Evolutionary conservation across 768 basidiomycete genomes (phyloP).

Genomic region (Lactifluus piperatus): DNA sequence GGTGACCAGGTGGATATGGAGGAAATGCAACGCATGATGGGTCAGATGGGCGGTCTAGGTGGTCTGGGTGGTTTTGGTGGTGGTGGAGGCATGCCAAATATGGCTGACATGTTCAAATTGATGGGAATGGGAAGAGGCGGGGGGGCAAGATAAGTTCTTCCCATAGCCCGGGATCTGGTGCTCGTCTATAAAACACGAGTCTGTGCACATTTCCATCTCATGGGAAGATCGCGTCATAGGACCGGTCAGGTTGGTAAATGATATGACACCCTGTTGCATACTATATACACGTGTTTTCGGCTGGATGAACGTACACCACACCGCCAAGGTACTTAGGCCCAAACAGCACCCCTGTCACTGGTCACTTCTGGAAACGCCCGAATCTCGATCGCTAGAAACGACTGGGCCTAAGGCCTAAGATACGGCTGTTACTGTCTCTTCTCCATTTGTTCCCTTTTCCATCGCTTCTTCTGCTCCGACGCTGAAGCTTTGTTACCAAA

Average conservation of each 20-base stretch:
- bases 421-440: neutral
- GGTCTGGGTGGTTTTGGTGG: slow-evolving; percentile 57
- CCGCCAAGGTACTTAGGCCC: too few relatives aligned
- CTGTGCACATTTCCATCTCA: neutral
- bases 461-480: slow-evolving; percentile 29
- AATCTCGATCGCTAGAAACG: too few relatives aligned
- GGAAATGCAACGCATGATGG: slow-evolving; percentile 96
- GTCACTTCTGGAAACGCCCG: too few relatives aligned
- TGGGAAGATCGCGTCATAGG: neutral
- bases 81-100: slow-evolving; percentile 58
- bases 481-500: slow-evolving; percentile 58
- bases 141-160: slow-evolving; percentile 9
- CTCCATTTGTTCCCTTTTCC: slow-evolving; percentile 23
- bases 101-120: slow-evolving; percentile 81
- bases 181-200: neutral
- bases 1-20: slow-evolving; percentile 89
- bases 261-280: neutral
- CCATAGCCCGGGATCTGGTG: neutral
- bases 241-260: neutral
- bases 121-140: slow-evolving; percentile 38
- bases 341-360: too few relatives aligned
- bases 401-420: too few relatives aligned
- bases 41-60: slow-evolving; percentile 65
- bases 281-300: neutral
- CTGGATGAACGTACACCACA: neutral